These are phyloP conservation scores for Ceriops decandra DNA, from an alignment of 345 rosid genomes.

Conservation along the genomic window DNA sequence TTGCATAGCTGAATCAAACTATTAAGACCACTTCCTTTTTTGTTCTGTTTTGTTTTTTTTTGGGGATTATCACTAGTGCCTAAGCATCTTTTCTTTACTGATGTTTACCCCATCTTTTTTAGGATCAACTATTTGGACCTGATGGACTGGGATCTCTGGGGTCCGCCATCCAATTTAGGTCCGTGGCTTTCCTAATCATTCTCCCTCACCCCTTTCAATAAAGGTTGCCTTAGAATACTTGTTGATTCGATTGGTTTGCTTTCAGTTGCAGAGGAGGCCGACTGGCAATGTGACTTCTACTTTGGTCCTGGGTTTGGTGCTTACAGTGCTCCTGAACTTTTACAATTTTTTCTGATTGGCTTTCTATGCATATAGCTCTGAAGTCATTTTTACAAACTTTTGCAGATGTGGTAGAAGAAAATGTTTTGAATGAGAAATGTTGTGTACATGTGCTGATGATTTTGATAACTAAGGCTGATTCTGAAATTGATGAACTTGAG, in stretches of 20 bases:
- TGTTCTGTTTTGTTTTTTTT: too few relatives aligned
- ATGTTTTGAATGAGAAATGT: conserved; percentile 47
- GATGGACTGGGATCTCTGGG: conserved; percentile 62
- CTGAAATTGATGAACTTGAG: conserved; percentile 51
- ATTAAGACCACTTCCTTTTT: too few relatives aligned
- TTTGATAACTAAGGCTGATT: conserved; percentile 46
- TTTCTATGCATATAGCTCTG: conserved; percentile 4
- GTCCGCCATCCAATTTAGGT: conserved; percentile 41
- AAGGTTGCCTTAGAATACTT: not conserved
- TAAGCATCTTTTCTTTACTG: not conserved
- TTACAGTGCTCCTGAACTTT: not conserved
- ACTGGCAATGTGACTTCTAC: conserved; percentile 39
- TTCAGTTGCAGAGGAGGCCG: conserved; percentile 37
- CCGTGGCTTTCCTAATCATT: not conserved
- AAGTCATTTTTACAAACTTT: not conserved
- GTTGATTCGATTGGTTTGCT: conserved; percentile 9
- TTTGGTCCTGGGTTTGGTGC: conserved; percentile 54
- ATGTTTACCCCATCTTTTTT: not conserved
- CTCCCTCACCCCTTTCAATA: not conserved
- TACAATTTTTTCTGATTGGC: conserved; percentile 2
- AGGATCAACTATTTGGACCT: conserved; percentile 11
- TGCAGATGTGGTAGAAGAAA: conserved; percentile 60
- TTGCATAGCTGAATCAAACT: too few relatives aligned
- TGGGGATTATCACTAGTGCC: too few relatives aligned
- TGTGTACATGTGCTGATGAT: conserved; percentile 53